phyloP scores from a whole-genome alignment of 1,284 basidiomycete genomes.

The Rhodotorula sp. region DNA sequence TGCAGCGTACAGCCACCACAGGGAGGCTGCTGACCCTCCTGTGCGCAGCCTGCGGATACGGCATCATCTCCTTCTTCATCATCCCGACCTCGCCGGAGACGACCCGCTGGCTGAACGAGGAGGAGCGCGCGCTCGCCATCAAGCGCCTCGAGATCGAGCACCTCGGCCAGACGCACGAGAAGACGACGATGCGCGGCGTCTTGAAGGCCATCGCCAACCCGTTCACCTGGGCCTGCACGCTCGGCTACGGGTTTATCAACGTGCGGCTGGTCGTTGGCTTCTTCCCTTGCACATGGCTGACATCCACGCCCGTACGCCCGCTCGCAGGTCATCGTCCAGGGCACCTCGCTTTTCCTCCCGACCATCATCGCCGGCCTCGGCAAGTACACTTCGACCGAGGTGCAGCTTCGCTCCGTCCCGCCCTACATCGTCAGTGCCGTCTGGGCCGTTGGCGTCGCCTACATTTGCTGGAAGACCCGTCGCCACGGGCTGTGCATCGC shows the following conservation, averaged over 20 bases:
- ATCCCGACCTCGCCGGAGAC: constrained; percentile 49
- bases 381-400: constrained; percentile 11
- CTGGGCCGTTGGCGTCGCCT: constrained; percentile 30
- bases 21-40: not conserved
- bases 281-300: too few relatives aligned
- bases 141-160: constrained; percentile 35
- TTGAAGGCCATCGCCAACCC: constrained; percentile 35
- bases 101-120: constrained; percentile 48
- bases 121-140: constrained; percentile 48
- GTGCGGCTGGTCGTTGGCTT: constrained; percentile 23
- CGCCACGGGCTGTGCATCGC: constrained; percentile 29
- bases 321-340: constrained; percentile 28
- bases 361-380: constrained; percentile 43
- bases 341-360: constrained; percentile 45
- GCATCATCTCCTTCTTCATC: constrained; percentile 49
- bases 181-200: constrained; percentile 38
- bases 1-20: constrained; percentile 30
- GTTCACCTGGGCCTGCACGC: constrained; percentile 26
- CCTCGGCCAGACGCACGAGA: constrained; percentile 37
- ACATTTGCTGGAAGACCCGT: constrained; percentile 22
- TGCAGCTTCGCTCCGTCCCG: constrained; percentile 27
- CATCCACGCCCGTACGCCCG: too few relatives aligned
- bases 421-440: constrained; percentile 38
- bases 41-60: constrained; percentile 30
- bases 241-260: constrained; percentile 46